Conservation (phyloP, 805 yeast species). For the Metschnikowia hibisci region DNA sequence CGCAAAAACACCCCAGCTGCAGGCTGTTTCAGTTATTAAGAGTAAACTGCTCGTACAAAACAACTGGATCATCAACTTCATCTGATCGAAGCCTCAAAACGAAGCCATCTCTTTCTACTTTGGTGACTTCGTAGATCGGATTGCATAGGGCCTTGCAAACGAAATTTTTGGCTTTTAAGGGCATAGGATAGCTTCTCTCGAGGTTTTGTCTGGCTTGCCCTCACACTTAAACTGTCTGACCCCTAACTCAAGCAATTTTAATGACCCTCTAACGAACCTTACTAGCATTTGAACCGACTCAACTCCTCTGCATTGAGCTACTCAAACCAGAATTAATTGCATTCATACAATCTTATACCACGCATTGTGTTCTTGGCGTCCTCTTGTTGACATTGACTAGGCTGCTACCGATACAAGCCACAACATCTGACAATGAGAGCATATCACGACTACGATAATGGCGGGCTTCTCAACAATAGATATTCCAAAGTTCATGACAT, state of each 20-base stretch:
- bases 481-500: conserved; percentile 70
- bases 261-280: conserved; percentile 5
- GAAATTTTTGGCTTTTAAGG: not conserved
- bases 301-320: conserved; percentile 2
- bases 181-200: not conserved
- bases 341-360: not conserved
- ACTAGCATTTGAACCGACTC: conserved; percentile 4
- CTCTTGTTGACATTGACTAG: no score
- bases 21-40: conserved; percentile 1
- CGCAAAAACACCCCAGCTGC: conserved; percentile 1
- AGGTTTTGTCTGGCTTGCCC: not conserved
- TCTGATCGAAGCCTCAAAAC: not conserved
- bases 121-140: conserved; percentile 1
- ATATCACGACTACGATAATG: conserved; percentile 36
- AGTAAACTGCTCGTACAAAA: not conserved
- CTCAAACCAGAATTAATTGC: not conserved
- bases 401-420: no score
- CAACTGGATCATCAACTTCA: not conserved
- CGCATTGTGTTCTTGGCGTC: not conserved
- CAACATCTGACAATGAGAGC: conserved; percentile 32
- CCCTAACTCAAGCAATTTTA: not conserved
- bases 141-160: conserved; percentile 2
- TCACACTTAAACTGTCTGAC: not conserved
- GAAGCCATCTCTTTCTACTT: not conserved
- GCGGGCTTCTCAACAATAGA: conserved; percentile 51